These are phyloP conservation scores for Zangia roseola DNA, from an alignment of 768 basidiomycete genomes.

Conservation along the genomic window DNA sequence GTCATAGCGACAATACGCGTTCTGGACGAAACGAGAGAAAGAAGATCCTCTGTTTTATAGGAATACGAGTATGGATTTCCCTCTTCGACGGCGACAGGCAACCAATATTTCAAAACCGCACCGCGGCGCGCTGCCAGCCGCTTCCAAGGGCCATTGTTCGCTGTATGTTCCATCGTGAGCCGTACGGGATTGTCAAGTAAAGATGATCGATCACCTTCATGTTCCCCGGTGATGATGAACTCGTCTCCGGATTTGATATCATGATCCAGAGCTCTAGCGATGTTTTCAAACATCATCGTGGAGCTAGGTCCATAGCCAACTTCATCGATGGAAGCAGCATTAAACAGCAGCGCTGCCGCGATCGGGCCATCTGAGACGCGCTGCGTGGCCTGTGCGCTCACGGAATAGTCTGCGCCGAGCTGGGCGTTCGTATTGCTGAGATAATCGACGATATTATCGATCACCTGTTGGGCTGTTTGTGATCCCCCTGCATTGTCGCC, in stretches of 20 bases:
- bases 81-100: constrained; percentile 42
- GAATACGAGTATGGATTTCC: constrained; percentile 67
- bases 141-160: constrained; percentile 78
- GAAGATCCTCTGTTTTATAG: constrained; percentile 52
- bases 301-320: constrained; percentile 67
- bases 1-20: constrained; percentile 75
- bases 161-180: constrained; percentile 32
- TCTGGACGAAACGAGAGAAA: constrained; percentile 59
- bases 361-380: constrained; percentile 50
- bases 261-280: constrained; percentile 58
- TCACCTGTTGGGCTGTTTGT: constrained; percentile 53
- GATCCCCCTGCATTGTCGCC: constrained; percentile 81
- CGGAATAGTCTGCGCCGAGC: constrained; percentile 66
- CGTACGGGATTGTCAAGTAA: background rate
- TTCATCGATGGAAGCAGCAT: constrained; percentile 60
- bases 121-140: constrained; percentile 59
- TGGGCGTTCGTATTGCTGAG: constrained; percentile 72
- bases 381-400: constrained; percentile 51
- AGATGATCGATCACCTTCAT: constrained; percentile 57
- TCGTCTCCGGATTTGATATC: constrained; percentile 62
- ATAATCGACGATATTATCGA: constrained; percentile 64
- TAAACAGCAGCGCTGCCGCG: constrained; percentile 58
- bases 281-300: constrained; percentile 67
- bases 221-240: constrained; percentile 76
- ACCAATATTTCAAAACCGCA: constrained; percentile 60